Percentiles rank a stretch among this genome's conserved stretches.
Conservation (phyloP, 2,329 filamentous ascomycete species). For the Paracorniculantispora psalliotae region DNA sequence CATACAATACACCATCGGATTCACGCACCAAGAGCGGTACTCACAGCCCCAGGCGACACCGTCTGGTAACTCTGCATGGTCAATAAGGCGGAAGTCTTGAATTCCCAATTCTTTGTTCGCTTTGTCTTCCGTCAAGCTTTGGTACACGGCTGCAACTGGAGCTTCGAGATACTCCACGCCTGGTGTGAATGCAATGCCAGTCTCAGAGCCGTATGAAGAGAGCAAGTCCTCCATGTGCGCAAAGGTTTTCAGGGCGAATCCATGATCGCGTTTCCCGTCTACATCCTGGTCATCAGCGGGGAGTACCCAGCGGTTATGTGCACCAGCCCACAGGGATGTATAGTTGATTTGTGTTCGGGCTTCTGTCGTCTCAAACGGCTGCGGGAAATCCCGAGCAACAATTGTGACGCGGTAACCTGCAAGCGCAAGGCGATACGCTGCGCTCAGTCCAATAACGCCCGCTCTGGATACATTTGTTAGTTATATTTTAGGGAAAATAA, state of each 20-base stretch:
- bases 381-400: constrained; percentile 42
- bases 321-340: constrained; percentile 48
- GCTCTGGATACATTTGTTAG: constrained; percentile 28
- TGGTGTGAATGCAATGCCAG: constrained; percentile 43
- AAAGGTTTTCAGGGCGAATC: constrained; percentile 38
- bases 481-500: not conserved
- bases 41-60: constrained; percentile 37
- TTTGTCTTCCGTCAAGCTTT: constrained; percentile 25
- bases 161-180: constrained; percentile 45
- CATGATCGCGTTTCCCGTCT: constrained; percentile 36
- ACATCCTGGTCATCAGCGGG: constrained; percentile 19
- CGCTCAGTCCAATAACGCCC: constrained; percentile 44
- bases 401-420: constrained; percentile 37
- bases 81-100: constrained; percentile 32
- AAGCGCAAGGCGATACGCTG: constrained; percentile 37
- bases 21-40: constrained; percentile 47
- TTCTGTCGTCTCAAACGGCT: constrained; percentile 41
- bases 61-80: constrained; percentile 30
- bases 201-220: constrained; percentile 21
- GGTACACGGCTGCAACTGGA: constrained; percentile 30
- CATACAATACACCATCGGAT: constrained; percentile 46
- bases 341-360: constrained; percentile 39
- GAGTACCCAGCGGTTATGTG: constrained; percentile 43
- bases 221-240: constrained; percentile 33
- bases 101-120: not conserved